phyloP scores from a whole-genome alignment of 2,329 filamentous ascomycete genomes.

The Zymoseptoria passerinii region DNA sequence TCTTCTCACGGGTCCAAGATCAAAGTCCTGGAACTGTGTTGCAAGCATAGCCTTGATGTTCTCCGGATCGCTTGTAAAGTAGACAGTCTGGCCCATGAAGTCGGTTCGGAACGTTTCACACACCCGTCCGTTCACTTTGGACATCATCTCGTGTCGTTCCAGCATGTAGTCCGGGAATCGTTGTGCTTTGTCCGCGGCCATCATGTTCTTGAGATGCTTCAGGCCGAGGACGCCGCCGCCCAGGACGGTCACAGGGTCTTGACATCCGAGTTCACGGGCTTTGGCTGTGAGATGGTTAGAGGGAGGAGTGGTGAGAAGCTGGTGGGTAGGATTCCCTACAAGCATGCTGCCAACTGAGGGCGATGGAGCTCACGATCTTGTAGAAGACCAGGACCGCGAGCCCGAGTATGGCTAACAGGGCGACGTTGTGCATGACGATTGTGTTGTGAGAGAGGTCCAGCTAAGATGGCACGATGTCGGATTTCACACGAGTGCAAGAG shows the following conservation, averaged over 20 bases:
- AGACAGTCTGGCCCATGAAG: conserved; percentile 20
- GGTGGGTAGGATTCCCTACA: conserved; percentile 1
- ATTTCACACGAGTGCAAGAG: no score
- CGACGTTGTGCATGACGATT: conserved; percentile 16
- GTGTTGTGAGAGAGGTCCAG: background rate
- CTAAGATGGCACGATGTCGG: background rate
- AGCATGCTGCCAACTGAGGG: conserved; percentile 12
- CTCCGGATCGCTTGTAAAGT: conserved; percentile 27
- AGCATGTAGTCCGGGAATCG: conserved; percentile 25
- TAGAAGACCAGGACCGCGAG: conserved; percentile 18
- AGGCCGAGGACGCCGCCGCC: conserved; percentile 23
- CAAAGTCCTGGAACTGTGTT: conserved; percentile 26
- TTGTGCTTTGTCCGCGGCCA: conserved; percentile 22
- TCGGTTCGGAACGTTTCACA: conserved; percentile 22
- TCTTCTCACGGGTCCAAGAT: conserved; percentile 22
- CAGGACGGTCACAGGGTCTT: conserved; percentile 18
- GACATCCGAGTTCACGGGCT: conserved; percentile 20
- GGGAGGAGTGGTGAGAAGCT: background rate
- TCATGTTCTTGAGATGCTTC: conserved; percentile 21
- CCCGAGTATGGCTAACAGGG: conserved; percentile 18
- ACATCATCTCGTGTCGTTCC: conserved; percentile 21
- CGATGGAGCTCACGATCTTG: conserved; percentile 15
- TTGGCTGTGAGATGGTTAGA: conserved; percentile 6
- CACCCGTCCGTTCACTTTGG: conserved; percentile 15
- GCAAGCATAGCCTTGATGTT: conserved; percentile 32